Evolutionary conservation across 139 green algal genomes (phyloP).

Genomic region (Tetraselmis striata): DNA sequence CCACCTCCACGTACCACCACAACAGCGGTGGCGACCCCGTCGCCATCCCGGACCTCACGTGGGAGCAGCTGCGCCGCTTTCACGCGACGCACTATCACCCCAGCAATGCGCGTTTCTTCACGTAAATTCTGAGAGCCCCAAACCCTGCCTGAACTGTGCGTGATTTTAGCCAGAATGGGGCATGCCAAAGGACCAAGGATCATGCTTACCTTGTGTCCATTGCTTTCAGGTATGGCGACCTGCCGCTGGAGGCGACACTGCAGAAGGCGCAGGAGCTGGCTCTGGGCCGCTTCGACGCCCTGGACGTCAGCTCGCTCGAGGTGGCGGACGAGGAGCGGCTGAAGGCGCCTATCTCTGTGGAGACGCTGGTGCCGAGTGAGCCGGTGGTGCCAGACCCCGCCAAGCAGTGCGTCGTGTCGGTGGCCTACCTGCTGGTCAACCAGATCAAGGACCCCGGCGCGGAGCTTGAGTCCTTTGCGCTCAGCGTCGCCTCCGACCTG

Average conservation of each 20-base stretch:
- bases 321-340: constrained; percentile 10
- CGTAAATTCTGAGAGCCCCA: no score
- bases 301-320: constrained; percentile 19
- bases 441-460: constrained; percentile 12
- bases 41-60: constrained; percentile 13
- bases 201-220: no score
- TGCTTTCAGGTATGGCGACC: constrained; percentile 22
- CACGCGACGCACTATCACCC: constrained; percentile 21
- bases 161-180: no score
- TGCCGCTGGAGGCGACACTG: constrained; percentile 18
- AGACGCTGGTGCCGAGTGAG: constrained; percentile 11
- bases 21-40: constrained; percentile 19
- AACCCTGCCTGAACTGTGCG: no score
- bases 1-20: constrained; percentile 17
- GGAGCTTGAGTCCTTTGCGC: constrained; percentile 17
- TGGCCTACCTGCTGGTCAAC: constrained; percentile 20
- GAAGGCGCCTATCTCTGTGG: constrained; percentile 1
- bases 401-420: constrained; percentile 12
- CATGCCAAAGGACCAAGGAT: no score
- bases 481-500: constrained; percentile 14
- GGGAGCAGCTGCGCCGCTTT: constrained; percentile 13
- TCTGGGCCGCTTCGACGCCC: constrained; percentile 11
- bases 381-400: constrained; percentile 7
- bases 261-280: constrained; percentile 8
- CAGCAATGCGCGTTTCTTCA: constrained; percentile 17